Evolutionary conservation across 2,329 filamentous ascomycete species (phyloP), one percentile per base, ranked within the genome.

Genomic region (Nigrospora osmanthi): DNA sequence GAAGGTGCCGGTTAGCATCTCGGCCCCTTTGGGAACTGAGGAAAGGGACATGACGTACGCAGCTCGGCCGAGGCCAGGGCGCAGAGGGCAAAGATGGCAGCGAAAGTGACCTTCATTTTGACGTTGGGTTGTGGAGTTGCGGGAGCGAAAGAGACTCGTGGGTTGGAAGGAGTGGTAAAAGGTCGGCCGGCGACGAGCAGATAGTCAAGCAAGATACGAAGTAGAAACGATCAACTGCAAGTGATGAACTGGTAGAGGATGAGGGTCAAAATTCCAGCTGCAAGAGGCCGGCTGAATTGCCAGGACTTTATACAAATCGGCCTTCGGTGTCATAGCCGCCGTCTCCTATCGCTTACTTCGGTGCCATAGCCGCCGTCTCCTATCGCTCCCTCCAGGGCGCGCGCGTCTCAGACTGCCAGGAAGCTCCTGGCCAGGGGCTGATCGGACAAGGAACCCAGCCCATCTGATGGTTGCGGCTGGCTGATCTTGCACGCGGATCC

Each of bases 91-190:
- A 74, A 60, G 49, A 77, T 46, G 55, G 68, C 64, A 54, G 72
- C 50, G 50, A 70, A 49, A 47, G 70, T 67, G 69, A 71, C 72
- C 68, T 76, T 71, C 75, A 79, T 79, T 48, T 67, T 77, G 69
- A 63, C 58, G 54, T 56, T 46, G 51, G 43, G 46, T 32, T 32
- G 28, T 36, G 35, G 43, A 49, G 47, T 46, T 47, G 42, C 39
- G 34, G 30, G 39, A 45, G 50, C 50, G 42, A 49, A 39, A 37
- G 40, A 38, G 50, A 46, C 47, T 54, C 46, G 43, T 55, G 40
- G 43, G 40, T 45, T 55, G 49, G 52, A 48, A 52, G 43, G 52
- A 59, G 49, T 53, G 58, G 54, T 47, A 62, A 59, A 61, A 61
- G 57, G 72, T 76, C 72, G 73, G 58, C 72, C 73, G 70, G 73